A percentile compares a stretch with the other conserved stretches of the same genome.
Evolutionary conservation across 345 rosid species (phyloP).

Genomic region (Chamaenerion angustifolium): DNA sequence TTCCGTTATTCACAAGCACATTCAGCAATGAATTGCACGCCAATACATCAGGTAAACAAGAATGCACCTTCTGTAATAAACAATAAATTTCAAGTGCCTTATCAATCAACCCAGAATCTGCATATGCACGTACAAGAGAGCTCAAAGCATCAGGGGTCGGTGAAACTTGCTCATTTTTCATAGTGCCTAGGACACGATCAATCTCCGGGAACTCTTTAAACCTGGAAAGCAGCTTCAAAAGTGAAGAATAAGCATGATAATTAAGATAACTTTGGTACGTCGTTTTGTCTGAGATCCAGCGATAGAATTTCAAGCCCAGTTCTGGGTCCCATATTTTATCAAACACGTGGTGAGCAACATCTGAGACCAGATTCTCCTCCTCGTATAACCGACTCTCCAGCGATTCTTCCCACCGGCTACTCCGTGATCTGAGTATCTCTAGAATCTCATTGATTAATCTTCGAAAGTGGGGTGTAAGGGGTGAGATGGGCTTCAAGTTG

Average conservation of each 20-base stretch:
- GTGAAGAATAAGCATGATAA: conserved; percentile 57
- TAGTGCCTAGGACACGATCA: conserved; percentile 22
- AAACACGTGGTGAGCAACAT: conserved; percentile 50
- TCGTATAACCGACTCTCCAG: conserved; percentile 26
- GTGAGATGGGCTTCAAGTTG: conserved; percentile 14
- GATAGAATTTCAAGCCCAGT: conserved; percentile 12
- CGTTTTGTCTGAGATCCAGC: conserved; percentile 32
- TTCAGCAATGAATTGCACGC: conserved; percentile 63
- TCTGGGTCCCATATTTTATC: conserved; percentile 47
- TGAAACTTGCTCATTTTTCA: conserved; percentile 28
- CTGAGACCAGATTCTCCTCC: conserved; percentile 27
- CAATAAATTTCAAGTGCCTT: conserved; percentile 46
- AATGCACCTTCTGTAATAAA: conserved; percentile 14
- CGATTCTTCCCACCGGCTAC: conserved; percentile 24
- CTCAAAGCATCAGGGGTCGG: conserved; percentile 53
- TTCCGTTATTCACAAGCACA: conserved; percentile 22
- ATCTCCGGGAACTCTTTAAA: conserved; percentile 34
- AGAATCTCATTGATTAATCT: conserved; percentile 32
- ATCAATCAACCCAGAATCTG: conserved; percentile 32
- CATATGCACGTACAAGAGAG: conserved; percentile 34
- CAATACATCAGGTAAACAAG: conserved; percentile 34
- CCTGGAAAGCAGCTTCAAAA: conserved; percentile 57
- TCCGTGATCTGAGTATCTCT: conserved; percentile 37
- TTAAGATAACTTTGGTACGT: conserved; percentile 16
- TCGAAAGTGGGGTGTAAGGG: conserved; percentile 22